phyloP scores from a whole-genome alignment of 2,329 filamentous ascomycete genomes.

The Monascus ruber region DNA sequence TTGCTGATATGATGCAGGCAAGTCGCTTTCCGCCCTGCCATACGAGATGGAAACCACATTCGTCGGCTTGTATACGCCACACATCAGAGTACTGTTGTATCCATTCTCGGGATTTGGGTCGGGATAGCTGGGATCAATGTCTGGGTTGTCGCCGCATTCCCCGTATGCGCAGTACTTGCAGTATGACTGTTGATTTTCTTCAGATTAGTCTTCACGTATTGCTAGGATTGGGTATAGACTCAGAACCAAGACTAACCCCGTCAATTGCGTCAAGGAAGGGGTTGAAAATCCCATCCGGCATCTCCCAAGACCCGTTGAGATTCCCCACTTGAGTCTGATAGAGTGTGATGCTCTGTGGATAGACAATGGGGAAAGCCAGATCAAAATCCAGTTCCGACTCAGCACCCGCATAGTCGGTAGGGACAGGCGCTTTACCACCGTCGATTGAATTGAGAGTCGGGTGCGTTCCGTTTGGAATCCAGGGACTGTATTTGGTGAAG shows the following conservation, averaged over 20 bases:
- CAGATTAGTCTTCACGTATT: too few species aligned
- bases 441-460: slow-evolving; percentile 39
- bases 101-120: slow-evolving; percentile 34
- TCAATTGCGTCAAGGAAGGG: slow-evolving; percentile 44
- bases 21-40: slow-evolving; percentile 42
- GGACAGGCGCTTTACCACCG: slow-evolving; percentile 30
- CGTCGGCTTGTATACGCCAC: slow-evolving; percentile 42
- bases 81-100: slow-evolving; percentile 36
- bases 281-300: slow-evolving; percentile 27
- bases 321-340: slow-evolving; percentile 40
- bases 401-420: slow-evolving; percentile 24
- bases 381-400: slow-evolving; percentile 47
- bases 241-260: slow-evolving; percentile 18
- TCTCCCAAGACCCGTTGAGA: slow-evolving; percentile 26
- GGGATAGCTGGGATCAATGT: slow-evolving; percentile 42
- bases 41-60: slow-evolving; percentile 49
- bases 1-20: slow-evolving; percentile 44
- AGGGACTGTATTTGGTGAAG: slow-evolving; percentile 34
- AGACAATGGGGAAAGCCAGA: slow-evolving; percentile 43
- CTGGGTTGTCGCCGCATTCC: slow-evolving; percentile 38
- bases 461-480: slow-evolving; percentile 31
- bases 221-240: not conserved
- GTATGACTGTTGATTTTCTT: slow-evolving; percentile 26
- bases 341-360: slow-evolving; percentile 41
- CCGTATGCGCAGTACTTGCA: slow-evolving; percentile 42